These are phyloP conservation scores for Asclepias syriaca DNA, from an alignment of 257 asterid species.

Conservation along the genomic window DNA sequence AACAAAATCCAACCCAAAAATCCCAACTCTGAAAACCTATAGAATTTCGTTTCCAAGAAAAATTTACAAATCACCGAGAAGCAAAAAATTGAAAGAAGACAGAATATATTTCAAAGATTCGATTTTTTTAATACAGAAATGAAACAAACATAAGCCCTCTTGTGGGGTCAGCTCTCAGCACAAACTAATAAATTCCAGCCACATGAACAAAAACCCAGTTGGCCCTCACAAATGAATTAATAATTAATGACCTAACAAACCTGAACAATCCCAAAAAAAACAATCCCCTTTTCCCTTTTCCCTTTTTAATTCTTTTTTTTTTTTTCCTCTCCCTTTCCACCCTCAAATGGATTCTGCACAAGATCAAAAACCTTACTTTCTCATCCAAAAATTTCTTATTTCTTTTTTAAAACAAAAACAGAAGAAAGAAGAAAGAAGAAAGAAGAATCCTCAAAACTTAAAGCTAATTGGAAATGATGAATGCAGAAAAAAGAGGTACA, in stretches of 20 bases:
- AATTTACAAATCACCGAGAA: slow-evolving; percentile 6
- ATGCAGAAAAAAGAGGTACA: not conserved
- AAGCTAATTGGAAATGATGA: slow-evolving; percentile 1
- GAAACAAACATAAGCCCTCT: slow-evolving; percentile 7
- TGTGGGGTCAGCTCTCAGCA: slow-evolving; percentile 27
- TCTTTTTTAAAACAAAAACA: not conserved
- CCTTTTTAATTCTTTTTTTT: not conserved
- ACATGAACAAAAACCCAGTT: slow-evolving; percentile 15
- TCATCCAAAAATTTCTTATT: not conserved
- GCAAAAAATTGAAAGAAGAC: not conserved
- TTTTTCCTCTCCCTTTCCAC: too few species aligned
- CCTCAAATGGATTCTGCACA: slow-evolving; percentile 9
- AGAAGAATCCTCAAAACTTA: not conserved
- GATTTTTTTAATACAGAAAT: slow-evolving; percentile 2
- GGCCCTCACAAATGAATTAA: slow-evolving; percentile 1
- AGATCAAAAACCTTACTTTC: slow-evolving; percentile 6
- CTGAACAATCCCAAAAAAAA: slow-evolving; percentile 6
- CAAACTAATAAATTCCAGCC: slow-evolving; percentile 24
- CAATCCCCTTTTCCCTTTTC: not conserved
- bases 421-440: not conserved
- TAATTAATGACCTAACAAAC: not conserved
- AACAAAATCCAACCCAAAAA: not conserved
- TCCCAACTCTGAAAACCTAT: not conserved
- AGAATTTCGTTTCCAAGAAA: too few species aligned
- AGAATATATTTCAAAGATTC: slow-evolving; percentile 5